A percentile compares a stretch with the other conserved stretches of the same genome.
Conservation (phyloP, 1,139 yeast species). For the Hemisphaericaspora lyxosophila region DNA sequence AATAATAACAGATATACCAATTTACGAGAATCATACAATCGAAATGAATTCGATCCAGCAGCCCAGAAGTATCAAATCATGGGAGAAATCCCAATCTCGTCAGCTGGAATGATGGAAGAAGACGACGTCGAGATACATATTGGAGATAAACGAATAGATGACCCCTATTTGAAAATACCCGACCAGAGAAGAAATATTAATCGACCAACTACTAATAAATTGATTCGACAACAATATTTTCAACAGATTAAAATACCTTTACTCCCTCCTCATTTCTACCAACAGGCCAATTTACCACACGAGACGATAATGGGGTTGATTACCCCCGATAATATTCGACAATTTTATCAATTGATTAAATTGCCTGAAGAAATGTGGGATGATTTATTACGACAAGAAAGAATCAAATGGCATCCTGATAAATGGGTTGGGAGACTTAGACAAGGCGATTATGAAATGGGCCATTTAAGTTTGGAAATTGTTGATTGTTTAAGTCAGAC, state of each 20-base stretch:
- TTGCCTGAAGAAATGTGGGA: slow-evolving; percentile 15
- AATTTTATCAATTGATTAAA: slow-evolving; percentile 28
- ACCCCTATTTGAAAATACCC: slow-evolving; percentile 33
- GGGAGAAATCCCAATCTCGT: slow-evolving; percentile 36
- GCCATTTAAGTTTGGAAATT: slow-evolving; percentile 22
- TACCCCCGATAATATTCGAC: slow-evolving; percentile 20
- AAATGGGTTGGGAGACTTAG: slow-evolving; percentile 36
- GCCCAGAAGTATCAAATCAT: slow-evolving; percentile 28
- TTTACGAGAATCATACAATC: slow-evolving; percentile 10
- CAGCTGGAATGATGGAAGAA: slow-evolving; percentile 42
- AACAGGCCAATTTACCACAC: slow-evolving; percentile 8
- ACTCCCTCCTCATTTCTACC: slow-evolving; percentile 16
- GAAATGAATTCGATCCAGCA: background rate
- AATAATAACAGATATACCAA: slow-evolving; percentile 12
- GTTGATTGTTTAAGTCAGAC: slow-evolving; percentile 33
- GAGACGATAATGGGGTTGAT: slow-evolving; percentile 23
- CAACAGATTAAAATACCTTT: slow-evolving; percentile 21
- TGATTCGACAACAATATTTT: slow-evolving; percentile 17
- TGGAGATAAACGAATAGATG: slow-evolving; percentile 43
- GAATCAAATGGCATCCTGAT: slow-evolving; percentile 74
- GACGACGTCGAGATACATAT: slow-evolving; percentile 32
- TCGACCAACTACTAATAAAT: slow-evolving; percentile 6
- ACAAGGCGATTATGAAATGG: slow-evolving; percentile 4
- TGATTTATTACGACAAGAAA: slow-evolving; percentile 45
- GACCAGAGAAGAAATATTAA: background rate